phyloP scores from a whole-genome alignment of 192 early-diverging fungal genomes.

The Physocladia obscura region DNA sequence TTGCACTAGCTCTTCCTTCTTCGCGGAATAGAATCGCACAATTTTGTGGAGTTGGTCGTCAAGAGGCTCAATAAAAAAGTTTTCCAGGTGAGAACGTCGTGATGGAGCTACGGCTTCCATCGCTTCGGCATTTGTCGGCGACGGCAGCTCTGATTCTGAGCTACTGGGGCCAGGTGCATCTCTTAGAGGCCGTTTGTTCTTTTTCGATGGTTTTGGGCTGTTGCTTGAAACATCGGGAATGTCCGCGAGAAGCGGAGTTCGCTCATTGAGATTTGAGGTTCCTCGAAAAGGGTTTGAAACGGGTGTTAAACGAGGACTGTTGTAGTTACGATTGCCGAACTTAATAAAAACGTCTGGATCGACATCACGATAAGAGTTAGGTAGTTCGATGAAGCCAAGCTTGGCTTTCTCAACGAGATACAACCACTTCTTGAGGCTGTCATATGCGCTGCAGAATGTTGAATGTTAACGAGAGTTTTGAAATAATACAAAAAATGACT shows the following conservation, averaged over 20 bases:
- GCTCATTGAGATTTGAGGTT: slow-evolving; percentile 12
- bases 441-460: slow-evolving; percentile 32
- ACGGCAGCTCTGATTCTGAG: background rate
- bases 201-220: background rate
- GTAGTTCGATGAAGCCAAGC: slow-evolving; percentile 34
- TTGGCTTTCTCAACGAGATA: slow-evolving; percentile 51
- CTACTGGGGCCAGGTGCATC: background rate
- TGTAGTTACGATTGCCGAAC: slow-evolving; percentile 14
- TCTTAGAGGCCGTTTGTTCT: background rate
- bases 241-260: slow-evolving; percentile 20
- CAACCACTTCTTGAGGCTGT: slow-evolving; percentile 50
- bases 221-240: background rate
- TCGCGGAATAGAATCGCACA: slow-evolving; percentile 75
- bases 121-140: background rate
- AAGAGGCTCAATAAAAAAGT: slow-evolving; percentile 69
- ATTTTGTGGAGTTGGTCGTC: slow-evolving; percentile 83
- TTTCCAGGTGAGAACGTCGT: slow-evolving; percentile 7
- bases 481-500: slow-evolving; percentile 48
- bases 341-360: slow-evolving; percentile 23
- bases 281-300: background rate
- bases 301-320: slow-evolving; percentile 19
- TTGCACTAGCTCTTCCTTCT: slow-evolving; percentile 75
- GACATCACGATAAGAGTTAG: slow-evolving; percentile 40
- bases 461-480: no score
- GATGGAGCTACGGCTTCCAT: slow-evolving; percentile 10